Percentiles rank a stretch among this genome's conserved stretches.
phyloP scores from a whole-genome alignment of 805 yeast genomes.

The Saccharomyces paradoxus region DNA sequence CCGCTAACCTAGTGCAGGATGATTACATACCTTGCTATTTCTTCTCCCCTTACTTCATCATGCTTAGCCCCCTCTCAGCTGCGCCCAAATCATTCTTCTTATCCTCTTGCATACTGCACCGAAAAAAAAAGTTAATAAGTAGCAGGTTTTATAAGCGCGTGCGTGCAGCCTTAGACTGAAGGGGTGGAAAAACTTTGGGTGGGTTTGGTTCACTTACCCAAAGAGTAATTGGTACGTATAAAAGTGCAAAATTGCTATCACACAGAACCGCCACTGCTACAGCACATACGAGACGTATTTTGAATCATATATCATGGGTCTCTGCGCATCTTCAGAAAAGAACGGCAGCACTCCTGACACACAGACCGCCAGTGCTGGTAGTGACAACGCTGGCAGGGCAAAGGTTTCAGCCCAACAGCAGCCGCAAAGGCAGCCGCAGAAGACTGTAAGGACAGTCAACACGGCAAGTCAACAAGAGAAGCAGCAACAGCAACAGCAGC shows the following conservation, averaged over 20 bases:
- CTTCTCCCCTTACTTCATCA: background rate
- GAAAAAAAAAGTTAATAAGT: background rate
- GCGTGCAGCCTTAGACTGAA: background rate
- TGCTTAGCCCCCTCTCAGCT: background rate
- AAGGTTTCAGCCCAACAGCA: background rate
- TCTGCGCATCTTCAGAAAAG: background rate
- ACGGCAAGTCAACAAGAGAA: background rate
- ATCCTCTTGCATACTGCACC: background rate
- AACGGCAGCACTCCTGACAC: background rate
- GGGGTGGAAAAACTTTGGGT: background rate
- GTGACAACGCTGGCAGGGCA: background rate
- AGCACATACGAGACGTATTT: background rate
- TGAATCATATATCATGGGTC: background rate
- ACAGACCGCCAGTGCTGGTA: background rate
- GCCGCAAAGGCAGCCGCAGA: background rate
- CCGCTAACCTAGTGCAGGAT: no score
- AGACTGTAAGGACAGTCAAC: background rate
- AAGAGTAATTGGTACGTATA: background rate
- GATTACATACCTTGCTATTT: no score
- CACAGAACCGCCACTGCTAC: background rate
- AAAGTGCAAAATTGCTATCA: background rate
- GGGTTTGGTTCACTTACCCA: background rate
- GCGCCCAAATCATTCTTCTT: background rate
- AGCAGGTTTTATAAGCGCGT: background rate
- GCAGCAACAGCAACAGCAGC: background rate